phyloP scores from a whole-genome alignment of 441 rosid genomes.

The Populus tomentosa region DNA sequence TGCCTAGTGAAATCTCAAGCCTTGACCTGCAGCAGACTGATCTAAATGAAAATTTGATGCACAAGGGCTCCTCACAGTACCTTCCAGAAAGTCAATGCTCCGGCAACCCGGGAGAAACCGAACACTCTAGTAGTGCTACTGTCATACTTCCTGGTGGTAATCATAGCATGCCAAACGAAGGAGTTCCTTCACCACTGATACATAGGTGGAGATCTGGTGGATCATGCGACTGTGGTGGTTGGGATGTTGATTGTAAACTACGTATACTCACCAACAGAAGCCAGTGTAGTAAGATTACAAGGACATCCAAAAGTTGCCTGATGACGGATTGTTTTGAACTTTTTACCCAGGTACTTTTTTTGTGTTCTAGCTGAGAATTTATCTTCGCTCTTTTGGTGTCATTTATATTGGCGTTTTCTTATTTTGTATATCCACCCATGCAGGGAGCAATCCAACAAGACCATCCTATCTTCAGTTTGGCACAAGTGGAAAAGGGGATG shows the following conservation, averaged over 20 bases:
- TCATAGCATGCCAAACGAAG: slow-evolving; percentile 59
- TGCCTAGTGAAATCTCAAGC: slow-evolving; percentile 19
- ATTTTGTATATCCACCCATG: neutral
- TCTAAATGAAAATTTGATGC: neutral
- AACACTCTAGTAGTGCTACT: slow-evolving; percentile 22
- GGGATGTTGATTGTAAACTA: slow-evolving; percentile 89
- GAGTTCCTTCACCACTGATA: slow-evolving; percentile 61
- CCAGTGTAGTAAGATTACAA: slow-evolving; percentile 20
- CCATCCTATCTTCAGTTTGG: slow-evolving; percentile 50
- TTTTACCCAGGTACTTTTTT: slow-evolving; percentile 43
- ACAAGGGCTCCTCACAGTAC: slow-evolving; percentile 13
- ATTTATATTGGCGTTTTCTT: neutral
- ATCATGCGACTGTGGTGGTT: slow-evolving; percentile 92
- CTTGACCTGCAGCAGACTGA: slow-evolving; percentile 12
- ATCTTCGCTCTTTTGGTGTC: neutral
- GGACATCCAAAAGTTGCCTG: slow-evolving; percentile 14
- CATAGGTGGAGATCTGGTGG: slow-evolving; percentile 73
- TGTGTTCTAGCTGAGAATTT: neutral
- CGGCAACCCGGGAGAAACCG: slow-evolving; percentile 15
- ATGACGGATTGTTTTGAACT: slow-evolving; percentile 41
- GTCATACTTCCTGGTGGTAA: slow-evolving; percentile 69
- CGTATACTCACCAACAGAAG: slow-evolving; percentile 38
- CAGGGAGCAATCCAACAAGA: slow-evolving; percentile 48
- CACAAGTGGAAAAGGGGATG: slow-evolving; percentile 44
- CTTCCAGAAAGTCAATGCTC: slow-evolving; percentile 11